Base-by-base conservation (phyloP, 306 rosid genomes). In the Cucumis hystrix region DNA sequence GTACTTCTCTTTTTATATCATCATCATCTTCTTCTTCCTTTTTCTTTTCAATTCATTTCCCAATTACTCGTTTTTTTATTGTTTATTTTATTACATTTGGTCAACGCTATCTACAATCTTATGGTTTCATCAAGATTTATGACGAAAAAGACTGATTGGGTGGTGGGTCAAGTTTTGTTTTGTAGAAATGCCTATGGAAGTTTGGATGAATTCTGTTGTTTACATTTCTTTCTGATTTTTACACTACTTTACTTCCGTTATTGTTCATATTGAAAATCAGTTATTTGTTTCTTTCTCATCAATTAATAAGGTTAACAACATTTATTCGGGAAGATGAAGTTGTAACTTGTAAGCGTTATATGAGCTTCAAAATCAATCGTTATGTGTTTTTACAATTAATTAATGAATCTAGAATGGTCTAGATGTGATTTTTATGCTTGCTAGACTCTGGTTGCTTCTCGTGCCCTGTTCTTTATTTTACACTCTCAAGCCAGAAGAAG, bases 1-100 rank as follows among this genome's bases (percentile, higher is more conserved):
- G 97, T 96, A 81, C 21, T 43, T 51, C 68, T 35, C 58, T 23
- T 6, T 47, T 33, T 4, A 33, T 33, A 33, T 33, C 37, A 33
- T 33, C 37, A 33, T 33, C 37, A 33, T 33, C 37, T 2, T 33
- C 37, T 33, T 33, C 37, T 33, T 33, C 37, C 37, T 33, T 33
- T 33, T 33, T 33, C 37, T 33, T 33, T 33, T 33, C 37, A 33
- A 33, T 33, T 33, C 37, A 33, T 33, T 33, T 33, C 37, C 37
- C 37, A 33, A 33, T 33, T 33, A 33, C 0, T 4, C 5, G 3
- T 33, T 33, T 4, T 4, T 33, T 33, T 33, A 33, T 74, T 25
- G 33, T 56, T 49, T 57, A 65, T 39, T 56, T 49, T 57, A 65
- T 39, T 30, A 28, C 28, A 0, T 16, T 40, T 74, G 78, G 78